Conservation (phyloP, 306 rosid species). For the Spatholobus suberectus region DNA sequence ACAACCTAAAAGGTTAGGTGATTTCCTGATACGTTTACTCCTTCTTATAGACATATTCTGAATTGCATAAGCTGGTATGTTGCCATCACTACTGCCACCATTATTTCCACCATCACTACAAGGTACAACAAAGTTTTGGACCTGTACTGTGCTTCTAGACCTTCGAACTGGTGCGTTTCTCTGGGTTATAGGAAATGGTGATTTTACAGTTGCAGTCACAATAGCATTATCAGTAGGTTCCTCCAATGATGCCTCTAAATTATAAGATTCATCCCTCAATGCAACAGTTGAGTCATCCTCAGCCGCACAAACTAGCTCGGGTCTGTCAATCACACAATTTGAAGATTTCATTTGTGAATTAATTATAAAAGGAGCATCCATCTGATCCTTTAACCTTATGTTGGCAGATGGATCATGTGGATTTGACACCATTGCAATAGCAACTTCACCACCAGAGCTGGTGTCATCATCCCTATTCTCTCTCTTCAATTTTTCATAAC, state of each 20-base stretch:
- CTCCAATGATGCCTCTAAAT: constrained; percentile 52
- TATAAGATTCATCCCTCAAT: constrained; percentile 46
- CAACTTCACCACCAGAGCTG: constrained; percentile 55
- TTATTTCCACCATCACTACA: constrained; percentile 54
- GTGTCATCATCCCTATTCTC: constrained; percentile 56
- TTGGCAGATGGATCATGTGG: constrained; percentile 56
- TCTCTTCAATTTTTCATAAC: constrained; percentile 71
- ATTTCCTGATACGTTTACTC: constrained; percentile 62
- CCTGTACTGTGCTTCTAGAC: constrained; percentile 74
- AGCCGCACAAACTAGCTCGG: constrained; percentile 52
- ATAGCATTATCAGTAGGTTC: constrained; percentile 53
- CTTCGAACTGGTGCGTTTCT: constrained; percentile 59
- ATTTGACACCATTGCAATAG: constrained; percentile 52
- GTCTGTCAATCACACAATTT: constrained; percentile 51
- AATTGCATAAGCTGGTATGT: constrained; percentile 48
- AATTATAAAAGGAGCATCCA: constrained; percentile 52
- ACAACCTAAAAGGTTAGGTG: constrained; percentile 59
- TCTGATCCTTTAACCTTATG: constrained; percentile 56
- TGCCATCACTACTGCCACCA: constrained; percentile 48
- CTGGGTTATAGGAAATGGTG: constrained; percentile 50
- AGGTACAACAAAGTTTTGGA: constrained; percentile 49
- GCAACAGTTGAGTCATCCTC: constrained; percentile 56
- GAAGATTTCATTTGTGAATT: constrained; percentile 59
- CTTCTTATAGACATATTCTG: constrained; percentile 56
- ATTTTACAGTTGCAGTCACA: constrained; percentile 49